Evolutionary conservation across 257 asterid species (phyloP).

Genomic region (Solanum virginianum): DNA sequence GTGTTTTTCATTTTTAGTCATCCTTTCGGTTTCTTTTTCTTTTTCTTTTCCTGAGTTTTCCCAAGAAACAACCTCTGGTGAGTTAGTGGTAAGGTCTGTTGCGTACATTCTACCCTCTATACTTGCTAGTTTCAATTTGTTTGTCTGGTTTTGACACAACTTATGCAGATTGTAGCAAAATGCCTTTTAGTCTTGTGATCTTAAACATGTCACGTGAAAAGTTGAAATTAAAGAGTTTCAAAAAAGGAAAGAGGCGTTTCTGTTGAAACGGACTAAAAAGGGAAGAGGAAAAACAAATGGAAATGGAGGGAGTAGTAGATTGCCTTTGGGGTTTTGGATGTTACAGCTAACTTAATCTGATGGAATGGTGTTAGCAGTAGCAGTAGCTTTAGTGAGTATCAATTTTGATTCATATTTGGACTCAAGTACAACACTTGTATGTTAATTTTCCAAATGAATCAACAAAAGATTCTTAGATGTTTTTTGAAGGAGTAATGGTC

Average conservation of each 20-base stretch:
- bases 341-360: background rate
- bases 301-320: background rate
- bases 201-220: background rate
- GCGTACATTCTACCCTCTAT: too few relatives aligned
- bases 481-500: background rate
- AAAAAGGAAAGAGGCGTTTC: background rate
- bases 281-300: background rate
- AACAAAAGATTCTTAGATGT: background rate
- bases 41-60: too few relatives aligned
- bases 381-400: background rate
- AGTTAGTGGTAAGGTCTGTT: too few relatives aligned
- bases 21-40: too few relatives aligned
- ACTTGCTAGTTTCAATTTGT: background rate
- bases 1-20: too few relatives aligned
- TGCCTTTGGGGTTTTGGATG: background rate
- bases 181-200: too few relatives aligned
- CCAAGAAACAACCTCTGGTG: too few relatives aligned
- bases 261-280: background rate
- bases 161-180: background rate
- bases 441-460: background rate
- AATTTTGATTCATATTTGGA: background rate
- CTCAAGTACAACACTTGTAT: background rate
- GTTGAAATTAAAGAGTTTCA: background rate
- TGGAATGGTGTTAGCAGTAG: background rate
- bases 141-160: background rate